These are phyloP conservation scores for Ophioceras dolichostomum DNA, from an alignment of 2,329 filamentous ascomycete genomes.

Conservation along the genomic window DNA sequence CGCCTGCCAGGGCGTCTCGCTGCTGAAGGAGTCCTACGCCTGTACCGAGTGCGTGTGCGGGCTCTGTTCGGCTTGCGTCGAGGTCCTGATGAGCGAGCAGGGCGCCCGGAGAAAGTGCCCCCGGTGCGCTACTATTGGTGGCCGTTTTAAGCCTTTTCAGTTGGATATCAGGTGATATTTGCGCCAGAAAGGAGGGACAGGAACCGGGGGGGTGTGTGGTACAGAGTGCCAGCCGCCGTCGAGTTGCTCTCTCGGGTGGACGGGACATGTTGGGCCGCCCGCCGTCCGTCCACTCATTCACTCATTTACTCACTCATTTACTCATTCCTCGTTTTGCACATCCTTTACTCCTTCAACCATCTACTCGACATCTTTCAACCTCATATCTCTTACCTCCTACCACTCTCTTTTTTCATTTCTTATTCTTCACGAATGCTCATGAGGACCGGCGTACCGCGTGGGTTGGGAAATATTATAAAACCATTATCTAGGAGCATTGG, in stretches of 20 bases:
- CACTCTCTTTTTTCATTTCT: not conserved
- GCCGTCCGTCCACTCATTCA: too few species aligned
- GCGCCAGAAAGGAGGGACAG: too few species aligned
- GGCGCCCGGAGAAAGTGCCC: conserved; percentile 67
- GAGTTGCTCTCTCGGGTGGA: too few species aligned
- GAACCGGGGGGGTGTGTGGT: too few species aligned
- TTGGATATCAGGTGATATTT: conserved; percentile 64
- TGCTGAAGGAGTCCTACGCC: conserved; percentile 75
- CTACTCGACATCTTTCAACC: not conserved
- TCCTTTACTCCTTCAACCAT: not conserved
- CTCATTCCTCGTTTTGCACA: not conserved
- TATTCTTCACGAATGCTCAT: not conserved
- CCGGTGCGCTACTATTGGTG: conserved; percentile 65
- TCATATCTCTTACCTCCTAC: not conserved
- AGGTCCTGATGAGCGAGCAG: conserved; percentile 65
- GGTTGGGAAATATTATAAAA: too few species aligned
- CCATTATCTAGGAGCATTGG: not conserved
- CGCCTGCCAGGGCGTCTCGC: conserved; percentile 65
- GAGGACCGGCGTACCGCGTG: not conserved
- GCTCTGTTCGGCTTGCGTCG: conserved; percentile 78
- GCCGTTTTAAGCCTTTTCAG: conserved; percentile 75
- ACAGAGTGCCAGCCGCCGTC: too few species aligned
- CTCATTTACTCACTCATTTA: too few species aligned
- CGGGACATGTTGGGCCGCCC: not conserved
- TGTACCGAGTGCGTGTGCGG: conserved; percentile 96